Conservation (phyloP, 495 filamentous ascomycete genomes). For the Rusavskia elegans region DNA sequence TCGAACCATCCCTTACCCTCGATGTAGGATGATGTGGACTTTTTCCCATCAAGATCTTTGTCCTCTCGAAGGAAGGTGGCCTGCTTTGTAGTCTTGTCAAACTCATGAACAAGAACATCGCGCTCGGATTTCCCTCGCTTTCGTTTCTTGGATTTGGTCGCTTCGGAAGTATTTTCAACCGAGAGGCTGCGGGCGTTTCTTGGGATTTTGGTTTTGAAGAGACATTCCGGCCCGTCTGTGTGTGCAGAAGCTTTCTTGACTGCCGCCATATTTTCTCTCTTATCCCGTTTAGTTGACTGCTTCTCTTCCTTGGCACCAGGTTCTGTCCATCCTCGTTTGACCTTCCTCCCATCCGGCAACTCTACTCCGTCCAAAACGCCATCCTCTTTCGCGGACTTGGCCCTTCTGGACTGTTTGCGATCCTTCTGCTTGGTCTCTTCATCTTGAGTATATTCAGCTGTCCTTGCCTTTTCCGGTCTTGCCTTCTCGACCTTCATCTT, state of each 20-base stretch:
- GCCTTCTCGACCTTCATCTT: slow-evolving; percentile 78
- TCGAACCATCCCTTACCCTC: slow-evolving; percentile 86
- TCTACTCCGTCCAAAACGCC: slow-evolving; percentile 53
- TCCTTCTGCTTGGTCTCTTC: background rate
- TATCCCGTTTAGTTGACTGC: slow-evolving; percentile 30
- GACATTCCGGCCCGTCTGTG: slow-evolving; percentile 57
- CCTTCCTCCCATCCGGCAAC: slow-evolving; percentile 53
- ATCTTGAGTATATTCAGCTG: background rate
- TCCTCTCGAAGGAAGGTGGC: slow-evolving; percentile 53
- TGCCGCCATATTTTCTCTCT: slow-evolving; percentile 36
- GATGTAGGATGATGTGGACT: slow-evolving; percentile 35
- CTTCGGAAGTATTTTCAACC: slow-evolving; percentile 26
- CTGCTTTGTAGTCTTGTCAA: slow-evolving; percentile 60
- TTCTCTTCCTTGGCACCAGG: slow-evolving; percentile 30
- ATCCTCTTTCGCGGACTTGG: slow-evolving; percentile 47
- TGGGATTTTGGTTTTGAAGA: slow-evolving; percentile 72
- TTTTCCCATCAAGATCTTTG: slow-evolving; percentile 22
- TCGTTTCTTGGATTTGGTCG: slow-evolving; percentile 34
- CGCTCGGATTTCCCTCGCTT: slow-evolving; percentile 32
- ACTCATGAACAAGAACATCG: slow-evolving; percentile 61
- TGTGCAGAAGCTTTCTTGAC: slow-evolving; percentile 51
- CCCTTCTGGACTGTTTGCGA: slow-evolving; percentile 19
- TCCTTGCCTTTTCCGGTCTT: slow-evolving; percentile 33
- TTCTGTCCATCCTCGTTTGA: slow-evolving; percentile 86
- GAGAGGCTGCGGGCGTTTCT: slow-evolving; percentile 30